Conservation (phyloP, 2,329 filamentous ascomycete genomes). For the Fusarium sp. region DNA sequence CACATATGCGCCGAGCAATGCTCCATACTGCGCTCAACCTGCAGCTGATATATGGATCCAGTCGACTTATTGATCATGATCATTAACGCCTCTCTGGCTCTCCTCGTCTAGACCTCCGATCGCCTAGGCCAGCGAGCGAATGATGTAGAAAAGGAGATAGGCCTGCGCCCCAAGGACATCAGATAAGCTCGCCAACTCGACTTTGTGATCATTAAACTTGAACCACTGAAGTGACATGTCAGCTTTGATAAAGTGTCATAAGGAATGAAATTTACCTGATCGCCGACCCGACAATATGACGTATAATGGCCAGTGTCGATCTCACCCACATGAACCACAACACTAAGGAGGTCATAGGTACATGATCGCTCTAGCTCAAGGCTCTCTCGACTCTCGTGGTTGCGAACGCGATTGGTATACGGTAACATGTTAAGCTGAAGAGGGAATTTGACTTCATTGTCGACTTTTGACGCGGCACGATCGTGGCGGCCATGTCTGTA, state of each 20-base stretch:
- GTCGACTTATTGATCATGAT: conserved; percentile 4
- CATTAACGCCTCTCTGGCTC: conserved; percentile 17
- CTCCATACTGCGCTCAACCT: conserved; percentile 16
- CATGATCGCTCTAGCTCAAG: conserved; percentile 70
- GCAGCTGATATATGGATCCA: background rate
- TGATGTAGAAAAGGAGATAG: conserved; percentile 89
- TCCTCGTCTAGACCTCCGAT: background rate
- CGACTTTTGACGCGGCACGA: conserved; percentile 82
- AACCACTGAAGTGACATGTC: conserved; percentile 73
- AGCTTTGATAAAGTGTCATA: background rate
- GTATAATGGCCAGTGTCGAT: conserved; percentile 93
- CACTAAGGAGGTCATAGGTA: conserved; percentile 86
- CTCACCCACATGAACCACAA: conserved; percentile 92
- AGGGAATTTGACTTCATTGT: conserved; percentile 85
- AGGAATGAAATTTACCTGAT: conserved; percentile 57
- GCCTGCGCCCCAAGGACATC: conserved; percentile 88
- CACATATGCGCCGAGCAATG: conserved; percentile 35
- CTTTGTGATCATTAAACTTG: conserved; percentile 93
- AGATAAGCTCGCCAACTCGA: conserved; percentile 81
- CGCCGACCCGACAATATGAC: conserved; percentile 84
- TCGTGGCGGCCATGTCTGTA: conserved; percentile 72
- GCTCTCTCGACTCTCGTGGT: conserved; percentile 59
- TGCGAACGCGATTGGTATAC: conserved; percentile 76
- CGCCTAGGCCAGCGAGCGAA: conserved; percentile 63
- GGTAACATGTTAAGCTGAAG: conserved; percentile 88